phyloP scores from a whole-genome alignment of 2,329 filamentous ascomycete species.

The Aureobasidium pullulans region DNA sequence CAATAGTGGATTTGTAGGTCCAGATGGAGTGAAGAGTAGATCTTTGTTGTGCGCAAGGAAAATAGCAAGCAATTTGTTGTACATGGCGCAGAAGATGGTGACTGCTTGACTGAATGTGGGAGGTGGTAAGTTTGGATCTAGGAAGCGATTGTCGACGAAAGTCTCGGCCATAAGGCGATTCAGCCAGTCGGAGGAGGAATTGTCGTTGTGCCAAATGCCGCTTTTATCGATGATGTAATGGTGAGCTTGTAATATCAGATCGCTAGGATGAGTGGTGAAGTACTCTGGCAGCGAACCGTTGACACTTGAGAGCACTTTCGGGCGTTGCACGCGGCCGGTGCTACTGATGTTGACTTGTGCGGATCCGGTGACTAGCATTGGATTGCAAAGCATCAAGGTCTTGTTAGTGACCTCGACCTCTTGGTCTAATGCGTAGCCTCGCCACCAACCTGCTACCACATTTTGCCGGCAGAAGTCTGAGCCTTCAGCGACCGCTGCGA shows the following conservation, averaged over 20 bases:
- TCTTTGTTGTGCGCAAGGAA: conserved; percentile 38
- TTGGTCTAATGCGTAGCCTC: neutral
- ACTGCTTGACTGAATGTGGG: conserved; percentile 28
- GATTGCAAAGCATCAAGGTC: conserved; percentile 26
- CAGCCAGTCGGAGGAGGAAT: conserved; percentile 36
- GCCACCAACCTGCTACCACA: neutral
- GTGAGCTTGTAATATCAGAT: neutral
- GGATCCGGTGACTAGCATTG: neutral
- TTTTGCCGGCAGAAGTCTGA: neutral
- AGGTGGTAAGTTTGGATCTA: conserved; percentile 29
- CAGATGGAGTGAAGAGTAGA: conserved; percentile 28
- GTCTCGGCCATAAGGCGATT: conserved; percentile 38
- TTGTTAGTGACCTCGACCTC: neutral
- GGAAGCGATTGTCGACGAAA: conserved; percentile 24
- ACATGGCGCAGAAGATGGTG: conserved; percentile 23
- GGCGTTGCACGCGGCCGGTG: neutral
- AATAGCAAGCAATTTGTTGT: conserved; percentile 35
- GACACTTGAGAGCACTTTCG: neutral
- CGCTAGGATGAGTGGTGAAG: neutral
- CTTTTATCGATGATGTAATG: neutral
- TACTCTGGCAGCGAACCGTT: neutral
- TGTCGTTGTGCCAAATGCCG: conserved; percentile 40
- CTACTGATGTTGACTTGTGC: neutral
- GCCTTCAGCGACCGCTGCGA: neutral
- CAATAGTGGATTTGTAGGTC: neutral